A percentile compares a stretch with the other conserved stretches of the same genome.
These are phyloP conservation scores for Tolypocladium cylindrosporum DNA, from an alignment of 2,329 filamentous ascomycete species.

Conservation along the genomic window DNA sequence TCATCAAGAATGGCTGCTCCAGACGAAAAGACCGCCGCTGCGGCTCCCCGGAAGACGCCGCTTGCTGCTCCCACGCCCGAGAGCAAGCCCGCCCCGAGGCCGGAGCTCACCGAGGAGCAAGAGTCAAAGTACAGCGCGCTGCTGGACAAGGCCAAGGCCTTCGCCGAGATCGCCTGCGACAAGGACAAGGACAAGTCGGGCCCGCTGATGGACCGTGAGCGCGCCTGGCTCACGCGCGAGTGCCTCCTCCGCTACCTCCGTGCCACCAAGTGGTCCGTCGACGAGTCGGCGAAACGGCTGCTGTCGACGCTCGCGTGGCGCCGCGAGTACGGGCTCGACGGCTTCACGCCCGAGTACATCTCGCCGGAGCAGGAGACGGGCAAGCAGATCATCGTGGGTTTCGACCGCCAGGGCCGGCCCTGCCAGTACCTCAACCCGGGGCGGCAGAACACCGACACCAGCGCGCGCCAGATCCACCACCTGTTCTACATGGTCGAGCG, in stretches of 20 bases:
- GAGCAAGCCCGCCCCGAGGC: slow-evolving; percentile 44
- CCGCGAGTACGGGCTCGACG: slow-evolving; percentile 76
- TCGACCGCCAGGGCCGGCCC: slow-evolving; percentile 73
- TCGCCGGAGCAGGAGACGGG: slow-evolving; percentile 92
- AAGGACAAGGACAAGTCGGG: slow-evolving; percentile 47
- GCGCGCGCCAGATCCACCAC: slow-evolving; percentile 82
- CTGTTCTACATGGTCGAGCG: slow-evolving; percentile 94
- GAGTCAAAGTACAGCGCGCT: slow-evolving; percentile 71
- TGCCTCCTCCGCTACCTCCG: slow-evolving; percentile 88
- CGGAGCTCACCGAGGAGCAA: slow-evolving; percentile 65
- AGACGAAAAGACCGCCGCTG: background rate
- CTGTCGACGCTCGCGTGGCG: slow-evolving; percentile 78
- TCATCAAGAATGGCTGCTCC: background rate
- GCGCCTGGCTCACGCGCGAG: slow-evolving; percentile 83
- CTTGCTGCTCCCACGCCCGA: slow-evolving; percentile 46
- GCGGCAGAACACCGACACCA: slow-evolving; percentile 83
- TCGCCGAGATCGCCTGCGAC: slow-evolving; percentile 53
- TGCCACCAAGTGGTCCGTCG: slow-evolving; percentile 80
- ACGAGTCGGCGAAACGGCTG: slow-evolving; percentile 69
- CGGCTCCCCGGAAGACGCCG: slow-evolving; percentile 36
- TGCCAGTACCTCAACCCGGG: slow-evolving; percentile 87
- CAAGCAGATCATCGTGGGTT: slow-evolving; percentile 86
- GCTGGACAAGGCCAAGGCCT: slow-evolving; percentile 58
- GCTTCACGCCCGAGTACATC: slow-evolving; percentile 76
- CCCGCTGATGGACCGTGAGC: slow-evolving; percentile 68